Evolutionary conservation across 2,329 filamentous ascomycete species (phyloP).

Genomic region (Colletotrichum costaricense): DNA sequence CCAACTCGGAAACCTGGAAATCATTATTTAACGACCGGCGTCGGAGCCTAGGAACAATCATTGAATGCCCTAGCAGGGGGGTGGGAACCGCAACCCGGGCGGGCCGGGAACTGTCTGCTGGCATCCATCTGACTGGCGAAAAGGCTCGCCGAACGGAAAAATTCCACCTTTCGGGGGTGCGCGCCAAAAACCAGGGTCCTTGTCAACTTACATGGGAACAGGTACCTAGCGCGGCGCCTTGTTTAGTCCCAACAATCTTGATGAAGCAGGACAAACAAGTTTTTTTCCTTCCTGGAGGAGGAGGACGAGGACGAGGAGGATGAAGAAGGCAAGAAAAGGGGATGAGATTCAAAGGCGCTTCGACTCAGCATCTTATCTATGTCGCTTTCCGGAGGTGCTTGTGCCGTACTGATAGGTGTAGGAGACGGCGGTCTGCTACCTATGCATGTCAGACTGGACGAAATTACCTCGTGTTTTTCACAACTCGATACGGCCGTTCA

Average conservation of each 20-base stretch:
- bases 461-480: background rate
- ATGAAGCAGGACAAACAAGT: slow-evolving; percentile 18
- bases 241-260: slow-evolving; percentile 13
- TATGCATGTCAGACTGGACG: slow-evolving; percentile 28
- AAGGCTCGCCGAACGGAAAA: slow-evolving; percentile 16
- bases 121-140: background rate
- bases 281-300: background rate
- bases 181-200: background rate
- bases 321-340: too few species aligned
- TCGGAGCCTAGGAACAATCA: slow-evolving; percentile 13
- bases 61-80: slow-evolving; percentile 16
- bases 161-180: background rate
- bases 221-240: background rate
- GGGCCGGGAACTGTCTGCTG: slow-evolving; percentile 28
- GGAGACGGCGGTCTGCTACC: background rate
- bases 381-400: background rate
- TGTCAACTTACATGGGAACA: background rate
- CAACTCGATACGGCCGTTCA: slow-evolving; percentile 2
- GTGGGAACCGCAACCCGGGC: background rate
- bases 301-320: background rate
- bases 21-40: slow-evolving; percentile 9
- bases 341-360: too few species aligned
- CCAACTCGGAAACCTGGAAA: slow-evolving; percentile 1
- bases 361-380: slow-evolving; percentile 23
- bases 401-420: background rate